Base-by-base conservation (phyloP, 1,284 basidiomycete genomes). In the Moesziomyces antarcticus region DNA sequence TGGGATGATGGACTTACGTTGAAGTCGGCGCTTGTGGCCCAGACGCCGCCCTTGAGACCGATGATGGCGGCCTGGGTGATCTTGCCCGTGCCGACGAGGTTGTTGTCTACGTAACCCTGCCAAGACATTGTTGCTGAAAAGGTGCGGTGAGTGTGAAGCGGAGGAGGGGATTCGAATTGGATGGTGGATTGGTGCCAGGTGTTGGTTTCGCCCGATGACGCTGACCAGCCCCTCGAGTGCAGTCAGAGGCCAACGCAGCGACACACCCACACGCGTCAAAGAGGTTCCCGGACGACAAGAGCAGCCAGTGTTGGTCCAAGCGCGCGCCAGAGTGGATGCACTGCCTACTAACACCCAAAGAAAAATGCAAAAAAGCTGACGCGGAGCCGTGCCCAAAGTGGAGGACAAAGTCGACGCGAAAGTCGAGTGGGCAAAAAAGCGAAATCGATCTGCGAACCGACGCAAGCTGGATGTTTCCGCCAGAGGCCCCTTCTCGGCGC, bases 21-120 rank as follows among this genome's bases (percentile, higher is more conserved):
- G 85, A 91, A 94, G n/a, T 90, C 91, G 10, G 88, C 14, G 16
- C 90, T 89, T 7, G 88, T 79, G 21, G 93, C 94, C 95, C 95
- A 97, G 25, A 95, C 88, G 66, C 95, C 94, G 51, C 94, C 93
- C 78, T 89, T 86, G 73, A 88, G 88, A 43, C 94, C 94, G 55
- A 97, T 73, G 85, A 97, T 97, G 45, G 93, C 93, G 43, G 93
- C 94, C 79, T 89, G 88, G 43, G 86, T 61, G 83, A 97, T 87
- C 85, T 90, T 92, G 78, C 90, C 90, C 61, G 87, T 91, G 30
- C 89, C 92, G 73, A 96, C 85, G 69, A 97, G 90, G 84, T 94
- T 91, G 81, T 86, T 86, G 86, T 97, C 93, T 84, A 97, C 92
- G 87, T 96, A 96, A 63, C 86, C 93, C 94, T 79, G 77, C 79